Conservation (phyloP, 345 rosid species). For the Linum trigynum region DNA sequence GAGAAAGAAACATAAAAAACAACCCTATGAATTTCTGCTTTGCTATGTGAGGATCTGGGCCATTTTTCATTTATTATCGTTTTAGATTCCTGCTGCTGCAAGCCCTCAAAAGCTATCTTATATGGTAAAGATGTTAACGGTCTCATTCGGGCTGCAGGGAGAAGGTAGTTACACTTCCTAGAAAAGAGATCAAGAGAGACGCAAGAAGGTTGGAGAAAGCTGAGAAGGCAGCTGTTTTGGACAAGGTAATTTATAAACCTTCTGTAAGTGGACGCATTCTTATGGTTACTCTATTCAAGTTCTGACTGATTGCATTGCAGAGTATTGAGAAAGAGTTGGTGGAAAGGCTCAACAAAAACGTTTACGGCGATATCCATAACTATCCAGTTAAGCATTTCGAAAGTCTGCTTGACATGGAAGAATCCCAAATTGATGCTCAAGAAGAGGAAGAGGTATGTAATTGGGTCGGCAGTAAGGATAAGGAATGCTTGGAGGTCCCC, state of each 20-base stretch:
- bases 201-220: constrained; percentile 84
- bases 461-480: neutral
- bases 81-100: neutral
- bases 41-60: neutral
- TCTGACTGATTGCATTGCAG: constrained; percentile 33
- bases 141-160: constrained; percentile 32
- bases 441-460: constrained; percentile 35
- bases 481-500: neutral
- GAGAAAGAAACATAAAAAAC: neutral
- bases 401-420: constrained; percentile 38
- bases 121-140: neutral
- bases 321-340: constrained; percentile 75
- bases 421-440: constrained; percentile 19
- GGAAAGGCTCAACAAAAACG: constrained; percentile 62
- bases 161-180: constrained; percentile 56
- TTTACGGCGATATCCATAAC: constrained; percentile 65
- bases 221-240: constrained; percentile 65
- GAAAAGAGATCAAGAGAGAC: constrained; percentile 59
- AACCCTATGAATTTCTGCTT: too few species aligned
- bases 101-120: neutral
- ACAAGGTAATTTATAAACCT: constrained; percentile 42
- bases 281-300: neutral
- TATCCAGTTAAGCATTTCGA: constrained; percentile 38
- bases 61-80: neutral
- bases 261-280: neutral